Evolutionary conservation across 2,329 filamentous ascomycete genomes (phyloP).

Genomic region (Lanzia echinophila): DNA sequence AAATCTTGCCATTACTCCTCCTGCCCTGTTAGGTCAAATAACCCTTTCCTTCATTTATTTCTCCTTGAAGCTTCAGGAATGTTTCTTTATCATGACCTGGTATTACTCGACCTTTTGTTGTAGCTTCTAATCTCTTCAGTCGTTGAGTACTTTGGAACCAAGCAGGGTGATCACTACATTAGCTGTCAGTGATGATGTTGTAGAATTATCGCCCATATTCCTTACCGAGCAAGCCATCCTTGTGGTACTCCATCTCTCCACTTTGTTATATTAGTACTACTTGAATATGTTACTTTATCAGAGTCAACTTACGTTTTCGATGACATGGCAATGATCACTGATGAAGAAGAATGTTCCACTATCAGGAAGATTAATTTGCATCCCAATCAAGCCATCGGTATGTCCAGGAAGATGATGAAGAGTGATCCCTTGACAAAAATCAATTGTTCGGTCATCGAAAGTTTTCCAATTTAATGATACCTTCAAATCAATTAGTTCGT

Average conservation of each 20-base stretch:
- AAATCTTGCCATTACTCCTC: neutral
- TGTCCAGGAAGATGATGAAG: slow-evolving; percentile 26
- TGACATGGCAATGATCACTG: slow-evolving; percentile 31
- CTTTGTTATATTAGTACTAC: slow-evolving; percentile 8
- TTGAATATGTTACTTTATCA: neutral
- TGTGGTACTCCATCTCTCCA: slow-evolving; percentile 29
- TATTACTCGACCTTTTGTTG: slow-evolving; percentile 23
- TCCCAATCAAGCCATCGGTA: slow-evolving; percentile 26
- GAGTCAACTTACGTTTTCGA: slow-evolving; percentile 24
- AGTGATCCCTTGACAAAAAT: slow-evolving; percentile 35
- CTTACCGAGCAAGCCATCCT: slow-evolving; percentile 30
- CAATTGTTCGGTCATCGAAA: slow-evolving; percentile 34
- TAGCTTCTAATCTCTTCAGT: slow-evolving; percentile 28
- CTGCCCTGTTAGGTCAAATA: neutral
- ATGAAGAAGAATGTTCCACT: slow-evolving; percentile 31
- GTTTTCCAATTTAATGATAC: slow-evolving; percentile 38
- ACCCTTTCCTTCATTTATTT: slow-evolving; percentile 19
- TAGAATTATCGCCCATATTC: neutral
- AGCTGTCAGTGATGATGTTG: neutral
- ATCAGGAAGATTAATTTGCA: slow-evolving; percentile 31
- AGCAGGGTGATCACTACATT: slow-evolving; percentile 26
- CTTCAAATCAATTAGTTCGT: slow-evolving; percentile 15
- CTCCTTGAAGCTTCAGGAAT: slow-evolving; percentile 22
- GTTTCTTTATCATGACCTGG: slow-evolving; percentile 26
- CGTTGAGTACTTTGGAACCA: slow-evolving; percentile 31